Evolutionary conservation across 2,329 filamentous ascomycete genomes (phyloP).

Genomic region (Microsporum audouinii): DNA sequence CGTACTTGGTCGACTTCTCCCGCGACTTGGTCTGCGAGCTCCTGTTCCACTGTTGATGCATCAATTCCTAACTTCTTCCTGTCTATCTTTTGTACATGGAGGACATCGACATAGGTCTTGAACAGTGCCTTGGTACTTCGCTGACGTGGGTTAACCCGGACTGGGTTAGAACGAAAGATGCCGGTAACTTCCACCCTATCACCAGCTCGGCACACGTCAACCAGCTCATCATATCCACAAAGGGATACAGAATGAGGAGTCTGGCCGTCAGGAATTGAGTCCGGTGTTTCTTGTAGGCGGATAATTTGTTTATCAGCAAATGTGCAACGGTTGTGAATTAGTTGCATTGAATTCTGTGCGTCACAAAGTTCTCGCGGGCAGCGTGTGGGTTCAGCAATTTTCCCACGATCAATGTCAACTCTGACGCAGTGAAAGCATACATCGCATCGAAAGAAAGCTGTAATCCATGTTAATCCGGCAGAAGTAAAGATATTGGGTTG

Average conservation of each 20-base stretch:
- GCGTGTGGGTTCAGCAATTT: conserved; percentile 85
- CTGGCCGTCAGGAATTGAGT: conserved; percentile 87
- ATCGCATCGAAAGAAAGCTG: conserved; percentile 88
- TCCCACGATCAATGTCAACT: conserved; percentile 86
- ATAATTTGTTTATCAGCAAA: conserved; percentile 98
- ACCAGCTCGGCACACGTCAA: conserved; percentile 96
- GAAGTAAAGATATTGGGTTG: conserved; percentile 11
- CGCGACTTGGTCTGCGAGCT: conserved; percentile 59
- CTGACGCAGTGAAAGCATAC: conserved; percentile 84
- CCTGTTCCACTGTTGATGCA: conserved; percentile 72
- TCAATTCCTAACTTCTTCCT: conserved; percentile 90
- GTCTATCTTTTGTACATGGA: conserved; percentile 94
- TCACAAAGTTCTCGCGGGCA: conserved; percentile 75
- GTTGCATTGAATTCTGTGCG: conserved; percentile 92
- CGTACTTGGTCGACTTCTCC: conserved; percentile 72
- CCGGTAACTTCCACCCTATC: conserved; percentile 91
- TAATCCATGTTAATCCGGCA: conserved; percentile 1
- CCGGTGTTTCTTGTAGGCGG: conserved; percentile 94
- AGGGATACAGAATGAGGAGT: conserved; percentile 95
- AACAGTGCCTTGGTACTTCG: conserved; percentile 87
- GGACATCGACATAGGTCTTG: conserved; percentile 93
- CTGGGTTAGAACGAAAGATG: conserved; percentile 89
- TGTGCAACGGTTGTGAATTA: conserved; percentile 86
- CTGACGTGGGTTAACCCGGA: conserved; percentile 87
- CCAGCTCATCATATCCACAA: conserved; percentile 91